Conservation (phyloP, 139 green algal species). For the Penium margaritaceum region DNA sequence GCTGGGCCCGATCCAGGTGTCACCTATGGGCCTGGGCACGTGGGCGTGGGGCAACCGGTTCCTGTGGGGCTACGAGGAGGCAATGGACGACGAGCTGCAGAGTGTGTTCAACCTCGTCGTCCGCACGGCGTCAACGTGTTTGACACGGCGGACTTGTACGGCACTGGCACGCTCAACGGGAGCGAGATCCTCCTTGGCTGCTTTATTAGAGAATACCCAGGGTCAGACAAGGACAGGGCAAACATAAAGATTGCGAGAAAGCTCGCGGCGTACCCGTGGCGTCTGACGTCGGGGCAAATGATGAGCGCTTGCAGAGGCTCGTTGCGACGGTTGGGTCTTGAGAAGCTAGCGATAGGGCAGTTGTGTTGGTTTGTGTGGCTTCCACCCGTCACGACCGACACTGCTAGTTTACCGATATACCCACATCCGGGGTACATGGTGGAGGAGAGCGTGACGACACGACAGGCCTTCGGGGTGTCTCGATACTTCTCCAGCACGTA, state of each 20-base stretch:
- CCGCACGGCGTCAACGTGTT: constrained; percentile 49
- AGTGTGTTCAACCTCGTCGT: constrained; percentile 78
- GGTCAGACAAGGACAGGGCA: not conserved
- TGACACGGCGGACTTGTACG: constrained; percentile 55
- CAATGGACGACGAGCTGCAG: constrained; percentile 79
- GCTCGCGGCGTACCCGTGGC: constrained; percentile 56
- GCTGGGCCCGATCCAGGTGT: constrained; percentile 21
- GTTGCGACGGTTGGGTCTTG: too few relatives aligned
- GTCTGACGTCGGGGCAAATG: constrained; percentile 69
- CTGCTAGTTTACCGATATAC: too few relatives aligned
- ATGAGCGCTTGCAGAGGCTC: constrained; percentile 40
- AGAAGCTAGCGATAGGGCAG: too few relatives aligned
- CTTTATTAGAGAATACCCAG: constrained; percentile 36
- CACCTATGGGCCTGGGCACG: constrained; percentile 45
- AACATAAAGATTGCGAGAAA: constrained; percentile 50
- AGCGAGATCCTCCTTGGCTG: constrained; percentile 46
- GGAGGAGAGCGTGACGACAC: too few relatives aligned
- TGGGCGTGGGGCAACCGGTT: constrained; percentile 72
- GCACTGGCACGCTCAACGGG: constrained; percentile 49
- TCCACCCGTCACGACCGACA: too few relatives aligned
- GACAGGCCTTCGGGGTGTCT: too few relatives aligned
- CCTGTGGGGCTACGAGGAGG: constrained; percentile 79
- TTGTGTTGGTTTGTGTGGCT: too few relatives aligned
- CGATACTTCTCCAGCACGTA: too few relatives aligned
- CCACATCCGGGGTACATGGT: too few relatives aligned